Evolutionary conservation across 1,284 basidiomycete genomes (phyloP).

Genomic region (Wolfiporia cocos): DNA sequence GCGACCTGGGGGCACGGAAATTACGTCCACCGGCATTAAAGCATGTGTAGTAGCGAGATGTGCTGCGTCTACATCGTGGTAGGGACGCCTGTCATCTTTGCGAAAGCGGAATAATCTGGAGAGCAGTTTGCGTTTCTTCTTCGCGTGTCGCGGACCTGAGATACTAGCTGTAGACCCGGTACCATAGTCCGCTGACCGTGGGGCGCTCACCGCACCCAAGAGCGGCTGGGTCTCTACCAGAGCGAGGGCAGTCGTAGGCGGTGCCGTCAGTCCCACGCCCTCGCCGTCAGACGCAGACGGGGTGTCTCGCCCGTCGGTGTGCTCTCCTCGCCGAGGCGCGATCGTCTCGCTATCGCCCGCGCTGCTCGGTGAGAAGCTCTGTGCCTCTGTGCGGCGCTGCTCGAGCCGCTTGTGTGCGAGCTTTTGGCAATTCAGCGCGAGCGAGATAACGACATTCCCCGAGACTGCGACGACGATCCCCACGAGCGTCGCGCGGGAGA

Average conservation of each 20-base stretch:
- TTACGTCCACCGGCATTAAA: constrained; percentile 22
- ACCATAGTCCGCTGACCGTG: constrained; percentile 2
- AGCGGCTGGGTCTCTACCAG: constrained; percentile 18
- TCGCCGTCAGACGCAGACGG: too few relatives aligned
- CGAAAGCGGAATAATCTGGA: constrained; percentile 9
- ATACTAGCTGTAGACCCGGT: neutral
- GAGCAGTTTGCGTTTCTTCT: constrained; percentile 12
- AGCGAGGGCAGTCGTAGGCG: constrained; percentile 7
- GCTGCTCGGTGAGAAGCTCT: constrained; percentile 3
- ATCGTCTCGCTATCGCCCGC: neutral
- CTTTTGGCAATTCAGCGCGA: constrained; percentile 90
- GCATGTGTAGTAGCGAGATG: constrained; percentile 20
- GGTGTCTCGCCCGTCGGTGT: too few relatives aligned
- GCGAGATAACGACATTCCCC: constrained; percentile 86
- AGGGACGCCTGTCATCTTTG: constrained; percentile 5
- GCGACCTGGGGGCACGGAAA: constrained; percentile 9
- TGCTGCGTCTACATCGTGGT: constrained; percentile 12
- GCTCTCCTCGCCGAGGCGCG: too few relatives aligned
- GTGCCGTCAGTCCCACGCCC: too few relatives aligned
- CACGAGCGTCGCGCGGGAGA: constrained; percentile 57
- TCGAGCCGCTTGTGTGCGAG: constrained; percentile 80
- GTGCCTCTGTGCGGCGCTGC: constrained; percentile 17
- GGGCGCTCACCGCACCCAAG: constrained; percentile 4
- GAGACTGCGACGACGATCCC: constrained; percentile 82
- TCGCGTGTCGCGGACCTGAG: neutral